Evolutionary conservation across 176 grass and related monocot species (phyloP), one percentile per base, ranked within the genome.

Genomic region (Triticum dicoccoides): DNA sequence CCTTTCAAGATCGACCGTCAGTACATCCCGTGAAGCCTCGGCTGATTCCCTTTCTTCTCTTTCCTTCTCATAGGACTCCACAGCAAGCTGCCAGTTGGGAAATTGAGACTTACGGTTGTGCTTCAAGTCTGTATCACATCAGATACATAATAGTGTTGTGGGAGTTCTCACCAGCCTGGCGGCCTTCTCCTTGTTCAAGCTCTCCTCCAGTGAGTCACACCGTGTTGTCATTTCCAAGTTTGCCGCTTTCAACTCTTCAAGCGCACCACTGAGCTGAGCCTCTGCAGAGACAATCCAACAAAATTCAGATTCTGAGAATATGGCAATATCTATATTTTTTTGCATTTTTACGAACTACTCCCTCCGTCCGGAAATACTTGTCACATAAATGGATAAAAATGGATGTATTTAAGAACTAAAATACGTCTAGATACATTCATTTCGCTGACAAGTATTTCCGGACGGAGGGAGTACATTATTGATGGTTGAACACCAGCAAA

Each of bases 1-100:
- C 63, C 86, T 94, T 86, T 94, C 94, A 20, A 99, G 80, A 29
- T 99, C 97, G 30, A 91, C 85, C 10, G 52, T 74, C 13, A 95
- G 27, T 17, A 79, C 4, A 13, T 85, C 77, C 14, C 81, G 69
- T 14, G 83, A 87, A 56, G 64, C 88, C 74, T 93, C 90, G 27
- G 87, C 89, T 8, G 87, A 84, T 39, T 85, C 81, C 4, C 91
- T 87, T 86, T 85, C 78, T 42, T 88, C 66, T 34, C 45, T 93
- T 65, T 99, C 97, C 27, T 94, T 90, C 64, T 95, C 91, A 5
- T 94, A 90, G 7, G 87, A 81, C 32, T 91, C 85, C 18, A 89
- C 44, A 23, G 86, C 89, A 81, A 82, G 34, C 97, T 99, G 62
- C 29, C 17, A 86, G 54, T 67, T 68, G 21, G 20, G 52, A 80